phyloP scores from a whole-genome alignment of 768 basidiomycete genomes.

The Tremella mesenterica region DNA sequence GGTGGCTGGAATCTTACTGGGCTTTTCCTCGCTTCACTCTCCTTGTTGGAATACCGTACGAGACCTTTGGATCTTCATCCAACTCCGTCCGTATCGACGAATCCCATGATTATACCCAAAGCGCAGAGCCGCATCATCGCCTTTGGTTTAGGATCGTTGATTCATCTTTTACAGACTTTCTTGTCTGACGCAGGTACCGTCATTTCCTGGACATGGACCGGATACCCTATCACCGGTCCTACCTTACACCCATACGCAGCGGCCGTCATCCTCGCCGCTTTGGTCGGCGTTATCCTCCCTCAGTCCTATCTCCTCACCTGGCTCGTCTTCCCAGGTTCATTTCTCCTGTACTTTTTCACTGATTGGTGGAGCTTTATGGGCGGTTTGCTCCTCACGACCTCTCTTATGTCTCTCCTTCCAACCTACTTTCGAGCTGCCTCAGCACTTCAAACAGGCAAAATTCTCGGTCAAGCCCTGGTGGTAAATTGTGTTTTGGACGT shows the following conservation, averaged over 20 bases:
- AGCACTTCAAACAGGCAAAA: constrained; percentile 47
- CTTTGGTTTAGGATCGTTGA: constrained; percentile 31
- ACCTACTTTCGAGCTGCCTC: constrained; percentile 51
- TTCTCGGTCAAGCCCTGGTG: constrained; percentile 55
- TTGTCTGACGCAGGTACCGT: constrained; percentile 68
- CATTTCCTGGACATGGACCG: constrained; percentile 82
- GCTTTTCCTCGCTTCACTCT: constrained; percentile 53
- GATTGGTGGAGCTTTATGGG: constrained; percentile 66
- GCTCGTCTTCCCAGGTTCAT: constrained; percentile 4
- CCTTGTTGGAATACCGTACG: constrained; percentile 51
- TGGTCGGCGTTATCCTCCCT: constrained; percentile 49
- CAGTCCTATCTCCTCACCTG: constrained; percentile 45
- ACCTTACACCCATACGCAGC: constrained; percentile 63
- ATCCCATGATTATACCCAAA: neutral
- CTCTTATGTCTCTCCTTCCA: constrained; percentile 60
- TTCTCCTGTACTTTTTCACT: constrained; percentile 50
- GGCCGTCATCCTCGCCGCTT: constrained; percentile 59
- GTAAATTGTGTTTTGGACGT: constrained; percentile 59
- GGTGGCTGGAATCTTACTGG: constrained; percentile 66
- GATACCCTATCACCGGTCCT: constrained; percentile 68
- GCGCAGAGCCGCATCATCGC: constrained; percentile 10
- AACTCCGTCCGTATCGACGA: constrained; percentile 2
- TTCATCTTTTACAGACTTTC: constrained; percentile 66
- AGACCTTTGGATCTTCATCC: constrained; percentile 16
- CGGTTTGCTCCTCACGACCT: constrained; percentile 54